These are phyloP conservation scores for Hypoxylon intermedium DNA, from an alignment of 495 filamentous ascomycete genomes.

Conservation along the genomic window DNA sequence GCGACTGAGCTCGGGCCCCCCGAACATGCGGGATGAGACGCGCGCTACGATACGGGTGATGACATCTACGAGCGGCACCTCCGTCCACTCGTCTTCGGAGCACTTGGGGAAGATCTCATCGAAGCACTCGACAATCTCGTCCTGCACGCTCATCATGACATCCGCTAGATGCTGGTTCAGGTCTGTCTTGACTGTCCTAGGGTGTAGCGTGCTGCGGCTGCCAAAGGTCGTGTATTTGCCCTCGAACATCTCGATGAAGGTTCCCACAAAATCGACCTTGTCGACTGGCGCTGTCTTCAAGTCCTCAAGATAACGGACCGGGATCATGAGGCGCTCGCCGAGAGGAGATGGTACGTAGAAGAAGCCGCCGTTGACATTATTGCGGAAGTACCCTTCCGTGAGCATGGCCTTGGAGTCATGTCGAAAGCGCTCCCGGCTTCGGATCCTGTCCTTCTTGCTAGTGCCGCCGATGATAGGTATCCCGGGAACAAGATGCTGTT, in stretches of 20 bases:
- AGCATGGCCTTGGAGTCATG: slow-evolving; percentile 8
- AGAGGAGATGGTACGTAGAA: slow-evolving; percentile 29
- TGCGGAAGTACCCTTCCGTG: slow-evolving; percentile 10
- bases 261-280: slow-evolving; percentile 28
- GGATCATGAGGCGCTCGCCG: slow-evolving; percentile 37
- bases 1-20: slow-evolving; percentile 8
- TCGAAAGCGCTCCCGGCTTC: slow-evolving; percentile 4
- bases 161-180: slow-evolving; percentile 8
- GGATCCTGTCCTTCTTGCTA: slow-evolving; percentile 2
- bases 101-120: slow-evolving; percentile 16
- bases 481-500: slow-evolving; percentile 10
- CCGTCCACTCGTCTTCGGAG: slow-evolving; percentile 19
- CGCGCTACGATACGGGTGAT: slow-evolving; percentile 22
- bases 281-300: slow-evolving; percentile 34
- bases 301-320: slow-evolving; percentile 31
- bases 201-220: slow-evolving; percentile 17
- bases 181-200: slow-evolving; percentile 9
- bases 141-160: slow-evolving; percentile 18
- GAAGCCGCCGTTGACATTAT: slow-evolving; percentile 16
- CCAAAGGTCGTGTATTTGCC: slow-evolving; percentile 32
- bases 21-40: slow-evolving; percentile 24
- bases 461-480: slow-evolving; percentile 8
- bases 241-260: slow-evolving; percentile 36
- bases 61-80: slow-evolving; percentile 4
- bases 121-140: slow-evolving; percentile 25